Conservation (phyloP, 768 basidiomycete genomes). For the Harrya chromipes region DNA sequence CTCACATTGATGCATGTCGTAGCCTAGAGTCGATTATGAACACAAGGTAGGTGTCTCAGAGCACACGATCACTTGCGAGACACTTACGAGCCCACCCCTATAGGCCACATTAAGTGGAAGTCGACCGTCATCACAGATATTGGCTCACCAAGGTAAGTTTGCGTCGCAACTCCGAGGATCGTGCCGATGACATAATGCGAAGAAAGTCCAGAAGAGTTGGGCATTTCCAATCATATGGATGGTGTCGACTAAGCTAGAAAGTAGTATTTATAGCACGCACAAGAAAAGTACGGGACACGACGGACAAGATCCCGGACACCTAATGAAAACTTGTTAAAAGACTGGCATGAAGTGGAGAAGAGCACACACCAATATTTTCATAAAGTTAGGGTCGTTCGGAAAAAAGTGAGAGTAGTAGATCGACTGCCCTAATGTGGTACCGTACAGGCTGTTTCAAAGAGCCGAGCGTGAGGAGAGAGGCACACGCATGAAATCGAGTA, state of each 20-base stretch:
- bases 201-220: slow-evolving; percentile 8
- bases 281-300: too few relatives aligned
- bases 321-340: not conserved
- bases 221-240: slow-evolving; percentile 1
- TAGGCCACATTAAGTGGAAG: not conserved
- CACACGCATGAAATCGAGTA: not conserved
- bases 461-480: not conserved
- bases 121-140: not conserved
- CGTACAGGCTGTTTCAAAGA: slow-evolving; percentile 13
- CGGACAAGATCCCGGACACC: slow-evolving; percentile 3
- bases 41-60: not conserved
- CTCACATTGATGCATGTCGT: slow-evolving; percentile 5
- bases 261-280: too few relatives aligned
- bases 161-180: not conserved
- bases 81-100: slow-evolving; percentile 13
- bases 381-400: not conserved
- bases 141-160: slow-evolving; percentile 5
- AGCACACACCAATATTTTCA: slow-evolving; percentile 4
- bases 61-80: too few relatives aligned
- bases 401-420: slow-evolving; percentile 8
- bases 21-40: not conserved
- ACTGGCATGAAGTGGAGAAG: too few relatives aligned
- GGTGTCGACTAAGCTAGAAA: slow-evolving; percentile 9
- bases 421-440: slow-evolving; percentile 6
- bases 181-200: slow-evolving; percentile 1